Conservation (phyloP, 2,329 filamentous ascomycete species). For the Penicillium palitans region DNA sequence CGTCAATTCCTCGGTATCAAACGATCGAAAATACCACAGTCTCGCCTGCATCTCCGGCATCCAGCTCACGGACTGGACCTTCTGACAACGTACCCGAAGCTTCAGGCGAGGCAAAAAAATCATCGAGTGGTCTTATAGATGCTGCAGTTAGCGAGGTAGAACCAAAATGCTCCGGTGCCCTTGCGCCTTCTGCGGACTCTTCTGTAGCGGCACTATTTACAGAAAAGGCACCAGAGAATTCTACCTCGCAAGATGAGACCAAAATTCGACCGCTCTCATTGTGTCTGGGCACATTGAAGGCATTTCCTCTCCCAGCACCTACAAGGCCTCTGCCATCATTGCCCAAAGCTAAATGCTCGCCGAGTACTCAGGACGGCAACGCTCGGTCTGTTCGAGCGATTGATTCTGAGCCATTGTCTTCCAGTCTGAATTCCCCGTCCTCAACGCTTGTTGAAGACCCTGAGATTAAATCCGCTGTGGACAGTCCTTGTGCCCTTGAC, state of each 20-base stretch:
- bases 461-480: neutral
- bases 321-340: conserved; percentile 37
- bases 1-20: conserved; percentile 21
- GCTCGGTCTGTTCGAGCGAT: conserved; percentile 6
- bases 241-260: conserved; percentile 3
- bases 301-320: conserved; percentile 40
- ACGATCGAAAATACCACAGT: conserved; percentile 7
- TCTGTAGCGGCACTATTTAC: neutral
- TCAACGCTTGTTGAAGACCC: conserved; percentile 11
- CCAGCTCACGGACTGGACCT: neutral
- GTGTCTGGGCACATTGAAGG: conserved; percentile 30
- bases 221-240: conserved; percentile 1
- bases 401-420: conserved; percentile 2
- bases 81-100: neutral
- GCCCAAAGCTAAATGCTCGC: conserved; percentile 22
- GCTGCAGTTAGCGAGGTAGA: neutral
- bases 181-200: neutral
- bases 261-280: conserved; percentile 26
- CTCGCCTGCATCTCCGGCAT: neutral
- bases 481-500: conserved; percentile 3
- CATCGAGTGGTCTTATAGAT: neutral
- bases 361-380: conserved; percentile 14
- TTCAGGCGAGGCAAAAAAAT: neutral
- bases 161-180: conserved; percentile 1
- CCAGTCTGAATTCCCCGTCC: conserved; percentile 5